Evolutionary conservation across 2,329 filamentous ascomycete species (phyloP).

Genomic region (Xylaria sp.): DNA sequence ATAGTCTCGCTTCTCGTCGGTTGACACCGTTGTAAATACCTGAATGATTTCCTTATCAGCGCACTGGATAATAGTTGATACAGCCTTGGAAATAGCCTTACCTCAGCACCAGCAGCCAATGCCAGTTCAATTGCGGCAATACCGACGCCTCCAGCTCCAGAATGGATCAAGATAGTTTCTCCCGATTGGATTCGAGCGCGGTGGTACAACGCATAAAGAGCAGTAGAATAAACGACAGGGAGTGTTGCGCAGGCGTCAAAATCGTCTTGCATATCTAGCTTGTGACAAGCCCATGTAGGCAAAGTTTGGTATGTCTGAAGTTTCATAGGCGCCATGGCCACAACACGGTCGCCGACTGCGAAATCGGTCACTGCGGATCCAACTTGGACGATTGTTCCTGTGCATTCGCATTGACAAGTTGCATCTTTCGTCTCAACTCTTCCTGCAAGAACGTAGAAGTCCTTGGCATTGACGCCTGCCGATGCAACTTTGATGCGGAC

Average conservation of each 20-base stretch:
- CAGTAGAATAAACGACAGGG: not conserved
- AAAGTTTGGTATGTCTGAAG: slow-evolving; percentile 17
- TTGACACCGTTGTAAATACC: slow-evolving; percentile 11
- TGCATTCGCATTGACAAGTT: slow-evolving; percentile 30
- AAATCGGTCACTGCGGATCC: slow-evolving; percentile 30
- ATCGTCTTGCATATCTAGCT: slow-evolving; percentile 7
- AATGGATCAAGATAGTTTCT: slow-evolving; percentile 7
- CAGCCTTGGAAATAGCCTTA: not conserved
- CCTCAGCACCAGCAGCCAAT: not conserved
- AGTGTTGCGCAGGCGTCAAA: slow-evolving; percentile 11
- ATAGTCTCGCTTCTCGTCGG: slow-evolving; percentile 2
- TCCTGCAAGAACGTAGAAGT: slow-evolving; percentile 33
- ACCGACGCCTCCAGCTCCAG: slow-evolving; percentile 18
- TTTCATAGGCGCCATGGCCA: slow-evolving; percentile 28
- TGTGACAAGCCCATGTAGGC: slow-evolving; percentile 24
- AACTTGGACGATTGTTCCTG: slow-evolving; percentile 42
- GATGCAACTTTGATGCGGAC: slow-evolving; percentile 31
- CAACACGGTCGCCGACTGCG: slow-evolving; percentile 14
- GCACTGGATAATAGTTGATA: not conserved
- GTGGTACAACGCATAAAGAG: not conserved
- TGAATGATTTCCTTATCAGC: not conserved
- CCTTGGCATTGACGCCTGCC: slow-evolving; percentile 34
- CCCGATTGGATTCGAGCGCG: not conserved
- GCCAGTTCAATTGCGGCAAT: slow-evolving; percentile 13
- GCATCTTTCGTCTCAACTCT: slow-evolving; percentile 31